Percentiles rank a stretch among this genome's conserved stretches.
phyloP scores from a whole-genome alignment of 345 rosid genomes.

The Aquilaria yunnanensis region DNA sequence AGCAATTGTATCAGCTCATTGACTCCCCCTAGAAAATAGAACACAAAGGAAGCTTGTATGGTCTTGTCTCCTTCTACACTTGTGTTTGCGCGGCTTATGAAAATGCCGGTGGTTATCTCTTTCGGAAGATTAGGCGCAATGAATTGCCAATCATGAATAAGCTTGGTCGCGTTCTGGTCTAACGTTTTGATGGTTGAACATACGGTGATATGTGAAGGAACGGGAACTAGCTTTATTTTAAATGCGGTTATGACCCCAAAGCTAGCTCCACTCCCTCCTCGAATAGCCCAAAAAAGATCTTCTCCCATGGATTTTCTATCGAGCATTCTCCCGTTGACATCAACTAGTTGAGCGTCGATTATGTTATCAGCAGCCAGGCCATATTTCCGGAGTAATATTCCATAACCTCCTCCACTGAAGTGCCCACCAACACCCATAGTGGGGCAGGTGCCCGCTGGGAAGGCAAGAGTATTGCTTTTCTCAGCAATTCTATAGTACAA shows the following conservation, averaged over 20 bases:
- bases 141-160: background rate
- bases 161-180: background rate
- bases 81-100: background rate
- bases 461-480: no score
- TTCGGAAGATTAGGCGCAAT: background rate
- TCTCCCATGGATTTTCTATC: no score
- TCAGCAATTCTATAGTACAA: background rate
- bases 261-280: conserved; percentile 2
- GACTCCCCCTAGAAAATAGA: background rate
- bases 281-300: background rate
- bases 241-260: background rate
- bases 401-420: conserved; percentile 3
- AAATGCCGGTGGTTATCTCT: background rate
- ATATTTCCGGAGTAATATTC: background rate
- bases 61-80: background rate
- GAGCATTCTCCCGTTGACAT: no score
- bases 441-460: background rate
- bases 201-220: background rate
- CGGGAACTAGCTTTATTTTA: background rate
- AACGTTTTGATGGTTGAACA: background rate
- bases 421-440: conserved; percentile 2
- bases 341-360: no score
- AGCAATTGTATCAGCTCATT: background rate
- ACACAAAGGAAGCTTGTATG: background rate
- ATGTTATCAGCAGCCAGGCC: no score